Conservation (phyloP, 257 asterid species). For the Penstemon newberryi region DNA sequence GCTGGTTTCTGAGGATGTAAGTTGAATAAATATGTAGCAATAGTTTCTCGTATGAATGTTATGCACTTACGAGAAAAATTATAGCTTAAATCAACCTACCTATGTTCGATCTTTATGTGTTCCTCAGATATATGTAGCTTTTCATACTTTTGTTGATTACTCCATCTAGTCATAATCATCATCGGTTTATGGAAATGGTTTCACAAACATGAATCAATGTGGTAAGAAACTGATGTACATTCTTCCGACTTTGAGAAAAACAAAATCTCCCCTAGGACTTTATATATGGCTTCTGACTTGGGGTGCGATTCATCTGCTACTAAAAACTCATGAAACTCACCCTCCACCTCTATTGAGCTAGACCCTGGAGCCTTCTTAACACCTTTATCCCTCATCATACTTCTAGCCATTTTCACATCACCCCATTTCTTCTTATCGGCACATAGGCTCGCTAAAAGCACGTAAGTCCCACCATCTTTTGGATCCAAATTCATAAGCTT, state of each 20-base stretch:
- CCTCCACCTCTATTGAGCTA: constrained; percentile 72
- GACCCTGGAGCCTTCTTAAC: constrained; percentile 65
- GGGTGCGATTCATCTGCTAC: constrained; percentile 65
- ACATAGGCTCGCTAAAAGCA: constrained; percentile 65
- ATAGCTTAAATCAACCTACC: background rate
- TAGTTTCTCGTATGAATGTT: background rate
- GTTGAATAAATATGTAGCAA: background rate
- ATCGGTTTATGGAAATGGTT: background rate
- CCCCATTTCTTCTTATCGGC: constrained; percentile 70
- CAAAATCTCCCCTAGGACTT: constrained; percentile 42
- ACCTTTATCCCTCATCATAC: constrained; percentile 72
- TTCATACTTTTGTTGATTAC: background rate
- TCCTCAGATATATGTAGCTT: background rate
- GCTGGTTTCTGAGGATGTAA: constrained; percentile 17
- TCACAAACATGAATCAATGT: constrained; percentile 34
- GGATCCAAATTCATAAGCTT: constrained; percentile 68
- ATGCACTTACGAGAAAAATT: background rate
- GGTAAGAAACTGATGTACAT: constrained; percentile 25
- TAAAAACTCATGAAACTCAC: constrained; percentile 64
- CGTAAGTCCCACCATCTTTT: constrained; percentile 70
- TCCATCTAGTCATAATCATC: background rate
- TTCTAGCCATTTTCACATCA: constrained; percentile 62
- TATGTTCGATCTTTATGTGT: background rate
- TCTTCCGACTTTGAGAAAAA: constrained; percentile 40
- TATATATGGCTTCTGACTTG: constrained; percentile 44